A percentile compares a stretch with the other conserved stretches of the same genome.
Conservation (phyloP, 495 filamentous ascomycete genomes). For the Lentithecium fluviatile region DNA sequence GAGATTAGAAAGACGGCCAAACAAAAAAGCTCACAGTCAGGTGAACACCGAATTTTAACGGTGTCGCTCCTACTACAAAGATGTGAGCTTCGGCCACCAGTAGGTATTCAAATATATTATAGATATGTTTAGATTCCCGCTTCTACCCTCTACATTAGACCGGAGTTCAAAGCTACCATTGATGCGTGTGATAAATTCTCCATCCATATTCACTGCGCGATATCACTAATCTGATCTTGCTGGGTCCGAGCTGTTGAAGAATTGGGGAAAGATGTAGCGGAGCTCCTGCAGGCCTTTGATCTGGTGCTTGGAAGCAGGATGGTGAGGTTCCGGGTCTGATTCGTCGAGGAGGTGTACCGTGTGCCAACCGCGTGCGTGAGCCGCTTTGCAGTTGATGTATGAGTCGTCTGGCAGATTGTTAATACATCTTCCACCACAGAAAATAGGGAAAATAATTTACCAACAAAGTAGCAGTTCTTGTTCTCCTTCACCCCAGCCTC, state of each 20-base stretch:
- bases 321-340: constrained; percentile 55
- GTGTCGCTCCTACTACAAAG: too few relatives aligned
- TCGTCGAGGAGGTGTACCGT: constrained; percentile 80
- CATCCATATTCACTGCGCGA: too few relatives aligned
- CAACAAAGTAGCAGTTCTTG: constrained; percentile 79
- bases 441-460: constrained; percentile 44
- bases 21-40: too few relatives aligned
- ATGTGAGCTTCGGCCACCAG: too few relatives aligned
- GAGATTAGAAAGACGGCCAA: too few relatives aligned
- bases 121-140: too few relatives aligned
- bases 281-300: constrained; percentile 73
- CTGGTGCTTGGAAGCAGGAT: constrained; percentile 63
- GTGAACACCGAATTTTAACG: too few relatives aligned
- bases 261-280: constrained; percentile 67
- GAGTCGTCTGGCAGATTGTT: constrained; percentile 68
- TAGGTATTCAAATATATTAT: too few relatives aligned
- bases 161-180: too few relatives aligned
- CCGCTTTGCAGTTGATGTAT: constrained; percentile 67
- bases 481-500: constrained; percentile 45
- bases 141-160: too few relatives aligned
- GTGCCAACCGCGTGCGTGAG: constrained; percentile 75
- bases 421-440: background rate
- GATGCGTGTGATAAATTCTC: too few relatives aligned
- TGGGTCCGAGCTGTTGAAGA: constrained; percentile 57
- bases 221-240: too few relatives aligned